These are phyloP conservation scores for Colletotrichum higginsianum DNA, from an alignment of 2,329 filamentous ascomycete species.

Conservation along the genomic window DNA sequence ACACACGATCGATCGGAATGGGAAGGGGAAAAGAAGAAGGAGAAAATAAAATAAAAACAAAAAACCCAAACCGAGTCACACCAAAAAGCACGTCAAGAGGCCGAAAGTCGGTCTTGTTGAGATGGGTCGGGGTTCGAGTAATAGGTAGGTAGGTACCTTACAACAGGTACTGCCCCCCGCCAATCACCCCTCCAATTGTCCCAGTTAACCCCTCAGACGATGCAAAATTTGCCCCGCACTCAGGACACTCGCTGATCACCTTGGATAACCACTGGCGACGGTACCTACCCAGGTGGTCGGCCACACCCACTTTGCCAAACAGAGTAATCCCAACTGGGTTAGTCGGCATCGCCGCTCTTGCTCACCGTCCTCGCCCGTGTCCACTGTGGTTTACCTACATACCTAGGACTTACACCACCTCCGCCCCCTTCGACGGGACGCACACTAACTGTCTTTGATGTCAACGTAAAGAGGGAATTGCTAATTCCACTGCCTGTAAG, in stretches of 20 bases:
- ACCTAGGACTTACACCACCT: no score
- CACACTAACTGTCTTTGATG: neutral
- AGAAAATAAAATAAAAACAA: slow-evolving; percentile 13
- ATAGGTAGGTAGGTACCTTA: no score
- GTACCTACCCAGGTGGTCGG: neutral
- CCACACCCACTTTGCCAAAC: no score
- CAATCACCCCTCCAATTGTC: slow-evolving; percentile 7
- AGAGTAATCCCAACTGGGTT: no score
- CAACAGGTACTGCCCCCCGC: no score
- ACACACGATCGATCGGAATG: slow-evolving; percentile 11
- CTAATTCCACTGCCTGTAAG: no score
- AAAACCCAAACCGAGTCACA: slow-evolving; percentile 35
- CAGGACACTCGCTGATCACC: no score
- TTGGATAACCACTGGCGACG: no score
- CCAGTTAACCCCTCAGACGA: neutral
- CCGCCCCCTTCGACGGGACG: no score
- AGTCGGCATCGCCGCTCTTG: no score
- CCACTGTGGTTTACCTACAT: no score
- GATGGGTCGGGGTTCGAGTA: slow-evolving; percentile 6
- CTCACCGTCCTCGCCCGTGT: no score
- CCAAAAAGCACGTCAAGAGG: slow-evolving; percentile 33
- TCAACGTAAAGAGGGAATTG: neutral
- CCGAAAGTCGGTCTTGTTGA: slow-evolving; percentile 39
- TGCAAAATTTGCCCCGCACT: slow-evolving; percentile 22
- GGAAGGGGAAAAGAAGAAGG: neutral